Conservation (phyloP, 2,329 filamentous ascomycete genomes). For the Arthroderma sp. region DNA sequence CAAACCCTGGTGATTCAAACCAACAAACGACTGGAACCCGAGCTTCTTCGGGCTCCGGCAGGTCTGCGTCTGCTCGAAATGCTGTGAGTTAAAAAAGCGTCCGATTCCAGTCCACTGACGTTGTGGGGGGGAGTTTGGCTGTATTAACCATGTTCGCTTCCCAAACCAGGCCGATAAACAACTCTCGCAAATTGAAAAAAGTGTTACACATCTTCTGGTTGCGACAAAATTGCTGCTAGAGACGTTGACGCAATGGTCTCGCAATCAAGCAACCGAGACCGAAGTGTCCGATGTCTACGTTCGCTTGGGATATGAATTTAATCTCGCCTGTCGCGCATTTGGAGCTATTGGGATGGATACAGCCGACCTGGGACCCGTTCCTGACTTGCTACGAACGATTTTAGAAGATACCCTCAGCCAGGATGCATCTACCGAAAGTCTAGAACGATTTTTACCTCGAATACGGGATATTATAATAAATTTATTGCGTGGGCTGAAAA, state of each 20-base stretch:
- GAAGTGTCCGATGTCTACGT: constrained; percentile 98
- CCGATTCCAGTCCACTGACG: too few species aligned
- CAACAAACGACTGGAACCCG: constrained; percentile 43
- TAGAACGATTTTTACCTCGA: constrained; percentile 83
- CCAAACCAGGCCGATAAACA: constrained; percentile 50
- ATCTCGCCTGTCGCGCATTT: constrained; percentile 94
- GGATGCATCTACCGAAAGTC: constrained; percentile 81
- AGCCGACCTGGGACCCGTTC: constrained; percentile 84
- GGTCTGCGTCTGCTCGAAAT: constrained; percentile 43
- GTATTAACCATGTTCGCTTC: neutral
- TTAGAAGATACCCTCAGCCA: constrained; percentile 93
- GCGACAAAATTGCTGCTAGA: constrained; percentile 96
- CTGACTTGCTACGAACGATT: constrained; percentile 77
- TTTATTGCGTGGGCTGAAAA: constrained; percentile 84
- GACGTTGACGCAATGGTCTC: constrained; percentile 95
- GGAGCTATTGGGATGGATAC: constrained; percentile 95
- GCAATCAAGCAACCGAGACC: constrained; percentile 76
- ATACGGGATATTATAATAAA: constrained; percentile 99
- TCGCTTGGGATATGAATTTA: constrained; percentile 94
- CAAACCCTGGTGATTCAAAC: constrained; percentile 14
- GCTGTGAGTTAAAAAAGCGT: constrained; percentile 34
- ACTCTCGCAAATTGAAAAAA: constrained; percentile 96
- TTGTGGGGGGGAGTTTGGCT: too few species aligned
- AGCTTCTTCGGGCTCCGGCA: constrained; percentile 52
- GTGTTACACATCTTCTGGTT: constrained; percentile 91